A percentile compares a stretch with the other conserved stretches of the same genome.
Conservation (phyloP, 2,329 filamentous ascomycete species). For the Zymoseptoria tritici region DNA sequence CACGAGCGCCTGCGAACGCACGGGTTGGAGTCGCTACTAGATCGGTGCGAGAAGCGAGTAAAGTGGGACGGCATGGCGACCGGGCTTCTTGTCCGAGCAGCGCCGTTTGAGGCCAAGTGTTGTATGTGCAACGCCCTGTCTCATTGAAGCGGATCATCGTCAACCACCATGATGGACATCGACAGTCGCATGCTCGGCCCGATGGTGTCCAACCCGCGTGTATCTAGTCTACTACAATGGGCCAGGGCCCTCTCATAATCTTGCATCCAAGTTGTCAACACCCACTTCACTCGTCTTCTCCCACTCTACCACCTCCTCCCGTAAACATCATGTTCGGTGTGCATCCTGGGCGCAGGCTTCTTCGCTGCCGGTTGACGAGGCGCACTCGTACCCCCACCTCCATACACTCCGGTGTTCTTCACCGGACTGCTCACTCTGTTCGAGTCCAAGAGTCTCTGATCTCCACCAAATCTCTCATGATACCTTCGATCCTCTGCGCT, state of each 20-base stretch:
- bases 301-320: constrained; percentile 27
- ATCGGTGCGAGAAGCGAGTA: too few species aligned
- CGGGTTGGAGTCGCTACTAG: too few species aligned
- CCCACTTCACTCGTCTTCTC: not conserved
- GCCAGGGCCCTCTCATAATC: not conserved
- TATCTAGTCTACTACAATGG: not conserved
- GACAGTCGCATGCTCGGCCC: not conserved
- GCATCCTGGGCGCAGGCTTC: constrained; percentile 14
- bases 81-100: too few species aligned
- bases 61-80: too few species aligned
- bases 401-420: not conserved
- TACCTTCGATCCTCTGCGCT: constrained; percentile 37
- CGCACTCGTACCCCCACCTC: constrained; percentile 1
- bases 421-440: not conserved
- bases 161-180: not conserved
- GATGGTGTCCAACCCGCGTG: not conserved
- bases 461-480: constrained; percentile 28
- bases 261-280: not conserved
- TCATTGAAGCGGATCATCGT: not conserved
- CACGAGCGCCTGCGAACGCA: too few species aligned
- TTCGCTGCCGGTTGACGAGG: constrained; percentile 6
- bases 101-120: too few species aligned
- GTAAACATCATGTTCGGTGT: constrained; percentile 30
- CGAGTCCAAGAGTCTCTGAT: constrained; percentile 30
- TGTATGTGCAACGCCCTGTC: not conserved